Evolutionary conservation across 2,329 filamentous ascomycete species (phyloP), one percentile per base, ranked within the genome.

Genomic region (Cercospora sp.): DNA sequence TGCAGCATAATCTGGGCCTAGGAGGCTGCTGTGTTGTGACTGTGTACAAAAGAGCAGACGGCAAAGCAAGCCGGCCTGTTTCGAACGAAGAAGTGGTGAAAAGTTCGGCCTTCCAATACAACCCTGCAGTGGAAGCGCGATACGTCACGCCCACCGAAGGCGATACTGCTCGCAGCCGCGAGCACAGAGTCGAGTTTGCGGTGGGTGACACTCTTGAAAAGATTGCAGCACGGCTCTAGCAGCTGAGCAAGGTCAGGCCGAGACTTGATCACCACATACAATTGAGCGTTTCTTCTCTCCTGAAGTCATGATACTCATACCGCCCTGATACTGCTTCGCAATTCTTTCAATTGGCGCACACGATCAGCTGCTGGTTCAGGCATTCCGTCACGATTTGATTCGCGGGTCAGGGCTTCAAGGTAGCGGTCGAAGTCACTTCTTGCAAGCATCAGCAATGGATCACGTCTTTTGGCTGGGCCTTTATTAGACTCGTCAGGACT

Each of bases 1-100:
- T 98, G 72, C 94, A 97, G 83, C 94, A 98, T 78, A 98, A 98
- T 77, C 84, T 98, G 1, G 94, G 94, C 0, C 84, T 98, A 5
- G 94, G 94, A 13, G 94, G 94, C 64, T 94, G 93, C 2, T 93
- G 89, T 1, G 94, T 98, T 0, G 91, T 94, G 23, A 94, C 92
- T 0, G 91, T 98, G 4, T 97, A 97, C 80, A 89, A 89, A 80
- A 87, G 94, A 13, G 90, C 91, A 0, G 94, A 98, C 79, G 91
- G 92, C 10, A 83, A 86, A 79, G 83, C 81, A 65, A 90, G 90
- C 3, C 81, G 82, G 3, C 82, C 83, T 48, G 78, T 95, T 5
- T 84, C 87, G 20, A 87, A 87, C 64, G 86, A 83, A 2, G 84
- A 86, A 57, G 86, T 97, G 1, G 91, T 84, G 1, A 87, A 84